A percentile compares a stretch with the other conserved stretches of the same genome.
These are phyloP conservation scores for Scutellaria barbata DNA, from an alignment of 257 asterid genomes.

Conservation along the genomic window DNA sequence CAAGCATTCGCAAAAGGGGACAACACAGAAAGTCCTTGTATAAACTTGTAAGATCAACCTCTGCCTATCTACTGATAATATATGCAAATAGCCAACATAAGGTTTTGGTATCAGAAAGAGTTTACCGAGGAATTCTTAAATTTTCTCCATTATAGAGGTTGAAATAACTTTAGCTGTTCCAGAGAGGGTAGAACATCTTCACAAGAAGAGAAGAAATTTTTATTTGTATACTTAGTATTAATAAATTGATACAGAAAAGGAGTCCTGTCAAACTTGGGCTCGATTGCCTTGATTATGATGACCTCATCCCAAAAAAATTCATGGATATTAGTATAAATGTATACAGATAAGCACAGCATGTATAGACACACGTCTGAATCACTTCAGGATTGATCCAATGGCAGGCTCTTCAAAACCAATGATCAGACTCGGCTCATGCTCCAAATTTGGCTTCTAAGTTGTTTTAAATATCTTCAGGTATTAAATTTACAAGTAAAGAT, in stretches of 20 bases:
- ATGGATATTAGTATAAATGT: neutral
- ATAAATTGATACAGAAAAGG: slow-evolving; percentile 14
- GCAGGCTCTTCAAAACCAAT: too few relatives aligned
- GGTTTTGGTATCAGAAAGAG: neutral
- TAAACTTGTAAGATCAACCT: neutral
- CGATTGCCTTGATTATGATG: slow-evolving; percentile 27
- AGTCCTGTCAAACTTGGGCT: slow-evolving; percentile 18
- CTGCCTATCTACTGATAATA: slow-evolving; percentile 9
- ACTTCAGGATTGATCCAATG: neutral
- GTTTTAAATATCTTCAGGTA: too few relatives aligned
- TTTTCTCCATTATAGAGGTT: slow-evolving; percentile 9
- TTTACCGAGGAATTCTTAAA: neutral
- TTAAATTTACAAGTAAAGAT: neutral
- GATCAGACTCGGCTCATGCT: too few relatives aligned
- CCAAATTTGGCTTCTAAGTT: too few relatives aligned
- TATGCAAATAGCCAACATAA: slow-evolving; percentile 22
- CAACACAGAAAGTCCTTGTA: neutral
- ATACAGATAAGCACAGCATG: neutral
- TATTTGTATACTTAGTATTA: neutral
- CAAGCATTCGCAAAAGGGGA: slow-evolving; percentile 2
- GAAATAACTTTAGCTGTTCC: slow-evolving; percentile 26
- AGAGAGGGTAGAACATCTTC: slow-evolving; percentile 21
- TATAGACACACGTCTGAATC: neutral
- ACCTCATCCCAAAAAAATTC: neutral
- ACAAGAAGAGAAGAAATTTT: neutral